Base-by-base conservation (phyloP, 2,329 filamentous ascomycete genomes). In the Colletotrichum lini region DNA sequence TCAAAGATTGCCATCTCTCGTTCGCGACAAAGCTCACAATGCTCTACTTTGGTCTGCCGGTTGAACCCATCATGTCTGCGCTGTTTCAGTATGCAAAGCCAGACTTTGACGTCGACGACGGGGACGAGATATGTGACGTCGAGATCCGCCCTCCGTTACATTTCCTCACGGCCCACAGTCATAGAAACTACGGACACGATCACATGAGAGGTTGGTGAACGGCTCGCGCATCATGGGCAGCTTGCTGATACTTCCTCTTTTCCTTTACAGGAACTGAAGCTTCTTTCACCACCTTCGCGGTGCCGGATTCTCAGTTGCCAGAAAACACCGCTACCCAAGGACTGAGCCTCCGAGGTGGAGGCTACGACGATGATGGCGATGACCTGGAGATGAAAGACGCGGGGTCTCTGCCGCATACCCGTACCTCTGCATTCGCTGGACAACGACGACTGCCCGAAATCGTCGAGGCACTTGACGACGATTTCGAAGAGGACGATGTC, bases 31-130 rank as follows among this genome's bases (percentile, higher is more conserved):
- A 85, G 74, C 68, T 88, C 67, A 78, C 84, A 0, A 80, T 86
- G 77, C 77, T 85, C 54, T 86, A 83, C 75, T 87, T 86, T 70
- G 85, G 85, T 0, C 74, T 86, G 7, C 83, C 84, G 0, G 78
- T 86, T 3, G 82, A 82, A 60, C 84, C 85, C 0, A 73, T 84
- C 15, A 13, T 72, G 49, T 60, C 65, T 8, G 53, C 56, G 13
- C 70, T 80, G 10, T 52, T 73, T 1, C 70, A 73, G 4, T 47
- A 56, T 4, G n/a, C 77, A 38, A 78, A 79, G 50, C 75, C 77
- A 3, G 75, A 80, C 30, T 70, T 76, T 13, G 66, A 66, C 47
- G 67, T 72, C 21, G 64, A 67, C 12, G 74, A 76, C 42, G 73
- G 72, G n/a, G 73, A 72, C 2, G 67, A 70, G 23, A 73, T 75